phyloP scores from a whole-genome alignment of 179 eudicot species.

The Beta corolliflora region DNA sequence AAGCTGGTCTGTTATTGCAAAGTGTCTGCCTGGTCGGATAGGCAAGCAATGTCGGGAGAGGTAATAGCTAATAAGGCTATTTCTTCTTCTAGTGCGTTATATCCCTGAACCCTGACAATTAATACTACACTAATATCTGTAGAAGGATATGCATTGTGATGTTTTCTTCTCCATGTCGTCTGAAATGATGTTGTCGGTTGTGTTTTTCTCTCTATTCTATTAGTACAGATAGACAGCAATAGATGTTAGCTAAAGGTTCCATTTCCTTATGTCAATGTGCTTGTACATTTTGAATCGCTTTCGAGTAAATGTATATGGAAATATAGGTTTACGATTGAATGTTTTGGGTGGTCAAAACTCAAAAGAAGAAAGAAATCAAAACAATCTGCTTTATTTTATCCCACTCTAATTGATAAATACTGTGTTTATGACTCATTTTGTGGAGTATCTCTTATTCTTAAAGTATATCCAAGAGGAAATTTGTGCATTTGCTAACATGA shows the following conservation, averaged over 20 bases:
- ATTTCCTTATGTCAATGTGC: not conserved
- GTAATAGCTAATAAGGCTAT: constrained; percentile 34
- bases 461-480: not conserved
- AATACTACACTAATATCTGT: not conserved
- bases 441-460: not conserved
- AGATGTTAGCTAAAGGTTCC: not conserved
- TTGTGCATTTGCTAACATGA: not conserved
- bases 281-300: not conserved
- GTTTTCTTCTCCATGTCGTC: not conserved
- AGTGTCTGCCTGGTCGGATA: constrained; percentile 83
- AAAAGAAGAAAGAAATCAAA: not conserved
- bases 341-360: not conserved
- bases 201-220: not conserved
- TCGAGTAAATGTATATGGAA: not conserved
- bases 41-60: constrained; percentile 99
- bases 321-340: no score
- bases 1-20: constrained; percentile 91
- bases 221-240: not conserved
- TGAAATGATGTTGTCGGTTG: not conserved
- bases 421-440: not conserved
- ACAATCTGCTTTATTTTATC: not conserved
- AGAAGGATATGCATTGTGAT: not conserved
- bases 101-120: not conserved
- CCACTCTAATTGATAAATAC: not conserved
- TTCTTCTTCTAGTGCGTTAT: not conserved